These are phyloP conservation scores for Diospyros kaki DNA, from an alignment of 148 eudicot species.

Conservation along the genomic window DNA sequence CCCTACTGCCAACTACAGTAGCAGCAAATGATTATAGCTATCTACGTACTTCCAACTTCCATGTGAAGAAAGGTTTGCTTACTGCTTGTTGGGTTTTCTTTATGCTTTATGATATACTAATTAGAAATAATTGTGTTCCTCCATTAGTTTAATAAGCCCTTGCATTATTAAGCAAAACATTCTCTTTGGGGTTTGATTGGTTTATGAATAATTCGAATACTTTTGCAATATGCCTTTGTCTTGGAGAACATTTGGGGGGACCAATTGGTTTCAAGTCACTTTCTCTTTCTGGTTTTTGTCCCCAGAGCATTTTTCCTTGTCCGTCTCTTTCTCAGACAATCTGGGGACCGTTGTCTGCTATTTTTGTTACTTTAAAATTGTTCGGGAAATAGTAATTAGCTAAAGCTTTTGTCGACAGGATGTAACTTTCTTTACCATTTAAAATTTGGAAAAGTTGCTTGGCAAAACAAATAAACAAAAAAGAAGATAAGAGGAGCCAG, in stretches of 20 bases:
- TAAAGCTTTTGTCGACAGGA: constrained; percentile 11
- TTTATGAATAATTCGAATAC: constrained; percentile 11
- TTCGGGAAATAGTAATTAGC: constrained; percentile 10
- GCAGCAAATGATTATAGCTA: background rate
- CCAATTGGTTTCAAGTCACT: constrained; percentile 31
- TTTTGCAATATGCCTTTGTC: constrained; percentile 15
- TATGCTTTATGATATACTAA: no score
- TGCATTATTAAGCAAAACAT: background rate
- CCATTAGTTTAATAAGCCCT: background rate
- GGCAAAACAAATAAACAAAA: no score
- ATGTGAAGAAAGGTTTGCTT: background rate
- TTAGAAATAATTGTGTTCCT: no score
- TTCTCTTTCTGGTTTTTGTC: constrained; percentile 22
- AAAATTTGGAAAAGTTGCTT: background rate
- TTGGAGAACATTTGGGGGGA: constrained; percentile 25
- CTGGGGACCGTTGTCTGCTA: constrained; percentile 31
- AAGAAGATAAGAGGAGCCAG: constrained; percentile 2
- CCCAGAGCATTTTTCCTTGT: constrained; percentile 16
- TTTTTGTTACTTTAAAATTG: constrained; percentile 26
- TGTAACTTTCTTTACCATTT: constrained; percentile 8
- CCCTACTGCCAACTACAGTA: background rate
- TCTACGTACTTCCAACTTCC: background rate
- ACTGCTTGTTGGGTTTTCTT: no score
- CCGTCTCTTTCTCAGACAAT: constrained; percentile 30
- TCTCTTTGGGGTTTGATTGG: constrained; percentile 12